Evolutionary conservation across 164 flowering plant species (phyloP), one percentile per base, ranked within the genome.

Genomic region (Dillenia suffruticosa): DNA sequence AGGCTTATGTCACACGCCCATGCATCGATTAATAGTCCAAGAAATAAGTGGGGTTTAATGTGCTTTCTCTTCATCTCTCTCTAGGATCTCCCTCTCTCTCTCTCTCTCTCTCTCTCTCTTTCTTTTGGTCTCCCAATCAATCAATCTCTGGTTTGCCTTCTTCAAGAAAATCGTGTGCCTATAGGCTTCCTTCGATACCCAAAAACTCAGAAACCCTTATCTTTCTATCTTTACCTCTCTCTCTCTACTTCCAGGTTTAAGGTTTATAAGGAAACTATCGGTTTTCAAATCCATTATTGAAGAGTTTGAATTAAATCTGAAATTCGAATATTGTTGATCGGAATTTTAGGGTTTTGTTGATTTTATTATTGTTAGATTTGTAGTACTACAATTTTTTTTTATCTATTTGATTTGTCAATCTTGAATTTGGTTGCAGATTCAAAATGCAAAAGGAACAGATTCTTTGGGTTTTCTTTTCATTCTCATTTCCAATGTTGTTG

Each of bases 401-500:
- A 26, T 26, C 32, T 26, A 26, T 26, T 1, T 26, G 32, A 26
- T 1, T 2, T 26, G 32, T 26, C 2, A 3, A 26, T 60, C 48
- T 44, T 49, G 59, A 58, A 67, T 54, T 63, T 68, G 50, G 15
- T 19, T 26, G 46, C 57, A 45, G 46, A 19, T 65, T 11, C 49
- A n/a, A 13, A 84, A 84, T 87, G 89, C 81, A 56, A 81, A 76
- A 58, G 87, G 80, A 43, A 67, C 68, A 44, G 85, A 72, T 54
- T 52, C 75, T 8, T 26, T 26, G 32, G 32, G 32, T 26, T 26
- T 26, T 26, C 3, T 26, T 3, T 26, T 26, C 32, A 26, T 26
- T 1, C 32, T 26, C 3, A 26, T 26, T 26, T 26, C 32, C 32
- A 26, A 26, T 26, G 2, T 26, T 26, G 32, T 26, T 26, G 32